Conservation (phyloP, 306 rosid species). For the Medicago arabica region DNA sequence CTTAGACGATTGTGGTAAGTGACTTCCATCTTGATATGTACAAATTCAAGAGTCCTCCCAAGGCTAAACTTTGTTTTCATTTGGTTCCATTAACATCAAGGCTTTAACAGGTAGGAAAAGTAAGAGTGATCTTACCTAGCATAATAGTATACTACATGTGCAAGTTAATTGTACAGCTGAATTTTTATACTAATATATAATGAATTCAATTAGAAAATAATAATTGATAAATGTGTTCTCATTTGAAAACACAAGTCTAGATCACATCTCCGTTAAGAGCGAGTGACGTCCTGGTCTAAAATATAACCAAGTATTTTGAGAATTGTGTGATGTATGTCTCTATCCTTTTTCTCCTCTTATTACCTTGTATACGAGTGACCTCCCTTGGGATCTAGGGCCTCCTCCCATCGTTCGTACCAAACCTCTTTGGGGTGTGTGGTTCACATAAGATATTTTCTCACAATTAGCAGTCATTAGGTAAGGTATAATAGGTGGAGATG, state of each 20-base stretch:
- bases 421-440: too few species aligned
- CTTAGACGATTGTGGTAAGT: slow-evolving; percentile 75
- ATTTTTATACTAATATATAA: background rate
- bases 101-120: background rate
- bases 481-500: too few species aligned
- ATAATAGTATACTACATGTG: background rate
- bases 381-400: background rate
- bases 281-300: too few species aligned
- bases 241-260: background rate
- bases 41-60: slow-evolving; percentile 7
- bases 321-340: too few species aligned
- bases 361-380: background rate
- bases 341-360: too few species aligned
- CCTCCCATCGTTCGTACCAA: background rate
- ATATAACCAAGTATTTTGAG: too few species aligned
- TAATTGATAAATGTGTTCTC: background rate
- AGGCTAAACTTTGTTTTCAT: slow-evolving; percentile 2
- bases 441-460: too few species aligned
- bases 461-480: too few species aligned
- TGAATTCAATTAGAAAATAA: background rate
- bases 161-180: background rate
- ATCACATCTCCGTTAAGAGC: background rate
- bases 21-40: slow-evolving; percentile 19
- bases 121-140: background rate
- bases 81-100: slow-evolving; percentile 1